Base-by-base conservation (phyloP, 2,329 filamentous ascomycete genomes). In the Fusarium coicis region DNA sequence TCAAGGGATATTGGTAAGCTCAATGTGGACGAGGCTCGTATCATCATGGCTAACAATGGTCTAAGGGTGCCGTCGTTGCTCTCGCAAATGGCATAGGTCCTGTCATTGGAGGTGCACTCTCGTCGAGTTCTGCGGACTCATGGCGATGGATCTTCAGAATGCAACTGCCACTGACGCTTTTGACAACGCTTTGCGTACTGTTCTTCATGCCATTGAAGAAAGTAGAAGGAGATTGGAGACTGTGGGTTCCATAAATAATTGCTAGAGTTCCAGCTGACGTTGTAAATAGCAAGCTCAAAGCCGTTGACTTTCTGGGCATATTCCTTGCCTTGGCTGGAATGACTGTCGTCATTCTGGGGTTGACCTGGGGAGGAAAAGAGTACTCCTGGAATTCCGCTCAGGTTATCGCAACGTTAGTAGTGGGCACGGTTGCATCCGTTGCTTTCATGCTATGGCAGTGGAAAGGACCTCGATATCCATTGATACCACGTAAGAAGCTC, bases 331-430 rank as follows among this genome's bases (percentile, higher is more conserved):
- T 89, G 10, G 83, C 80, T 1, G 83, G 84, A 4, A 86, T 86
- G 10, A 81, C 84, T 0, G 78, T 88, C 2, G 75, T 88, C 4
- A 81, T 89, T 63, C 76, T 88, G 2, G 85, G 87, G 0, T 70
- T 89, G 39, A 88, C 88, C 5, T 91, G 89, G 88, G 90, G 89
- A 30, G 90, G 90, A 4, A 86, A 86, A 46, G 83, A 89, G 68
- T 89, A 90, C 70, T 74, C 84, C 1, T 92, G 90, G 90, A 78
- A 83, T 4, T 89, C 87, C 1, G 79, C 82, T 0, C 85, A 88
- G 69, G 88, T 91, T 18, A 83, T 91, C 50, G 83, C 82, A 1
- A 87, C 89, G 0, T 74, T 92, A 3, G 80, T 88, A 2, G 76
- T 90, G 5, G 90, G 90, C 9, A 72, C 77, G 23, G 72, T 80